Base-by-base conservation (phyloP, 352 stramenopile genomes). In the Phytopythium kandeliae region DNA sequence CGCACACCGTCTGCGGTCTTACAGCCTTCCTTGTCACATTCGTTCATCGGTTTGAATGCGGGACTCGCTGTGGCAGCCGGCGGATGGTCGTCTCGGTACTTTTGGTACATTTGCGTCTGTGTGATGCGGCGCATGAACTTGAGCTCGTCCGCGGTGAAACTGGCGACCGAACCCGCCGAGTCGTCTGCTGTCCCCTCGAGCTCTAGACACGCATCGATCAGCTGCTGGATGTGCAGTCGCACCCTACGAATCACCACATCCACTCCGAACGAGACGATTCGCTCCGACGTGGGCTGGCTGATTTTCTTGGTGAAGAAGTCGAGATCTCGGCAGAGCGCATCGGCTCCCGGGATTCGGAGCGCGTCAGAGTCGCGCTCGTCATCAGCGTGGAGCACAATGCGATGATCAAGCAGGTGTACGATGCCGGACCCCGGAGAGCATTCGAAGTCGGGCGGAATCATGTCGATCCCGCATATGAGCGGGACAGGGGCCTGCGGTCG, bases 101-200 rank as follows among this genome's bases (percentile, higher is more conserved):
- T 78, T 42, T 79, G 70, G 50, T 71, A 78, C 71, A 80, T 80
- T 24, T 83, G 69, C 1, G 71, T 74, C 38, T 70, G 51, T 58
- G 65, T 66, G 43, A 83, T 51, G 3, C 47, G 38, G 10, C 59
- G 49, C 10, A 69, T 48, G 4, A 83, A 71, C 10, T 54, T 46
- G 31, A 54, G 33, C 17, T 68, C 61, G 10, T 45, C 21, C 12
- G 12, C 8, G 12, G n/a, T 36, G 21, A 21, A 19, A 46, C 33
- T 10, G 17, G n/a, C 10, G 13, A 15, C 1, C 3, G 19, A 5
- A 13, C 49, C 13, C 11, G 10, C 9, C 22, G 26, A 21, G 3
- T 5, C 35, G 13, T 37, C 33, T 25, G 19, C 9, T 25, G 43
- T 16, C 19, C 16, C 13, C 21, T 43, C 12, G 9, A 43, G 12